Percentiles rank a stretch among this genome's conserved stretches.
Conservation (phyloP, 2,329 filamentous ascomycete species). For the Atkinsonella texensis region DNA sequence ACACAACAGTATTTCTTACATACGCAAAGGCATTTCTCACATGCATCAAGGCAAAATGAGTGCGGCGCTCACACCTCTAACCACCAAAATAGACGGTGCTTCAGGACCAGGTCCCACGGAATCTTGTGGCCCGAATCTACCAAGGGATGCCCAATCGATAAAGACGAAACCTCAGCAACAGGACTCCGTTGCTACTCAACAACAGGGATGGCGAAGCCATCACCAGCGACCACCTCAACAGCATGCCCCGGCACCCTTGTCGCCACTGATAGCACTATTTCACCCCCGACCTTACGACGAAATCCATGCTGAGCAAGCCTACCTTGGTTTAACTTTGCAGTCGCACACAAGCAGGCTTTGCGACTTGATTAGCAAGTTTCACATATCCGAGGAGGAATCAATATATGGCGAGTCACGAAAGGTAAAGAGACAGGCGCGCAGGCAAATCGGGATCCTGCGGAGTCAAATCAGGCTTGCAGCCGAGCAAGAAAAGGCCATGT, state of each 20-base stretch:
- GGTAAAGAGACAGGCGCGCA: conserved; percentile 23
- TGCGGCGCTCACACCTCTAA: conserved; percentile 3
- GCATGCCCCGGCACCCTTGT: not conserved
- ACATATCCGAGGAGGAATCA: conserved; percentile 22
- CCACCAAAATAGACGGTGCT: not conserved
- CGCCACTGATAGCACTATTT: conserved; percentile 13
- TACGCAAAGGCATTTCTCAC: too few species aligned
- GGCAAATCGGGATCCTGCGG: conserved; percentile 29
- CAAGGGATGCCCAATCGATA: not conserved
- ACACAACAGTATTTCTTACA: not conserved
- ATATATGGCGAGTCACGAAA: conserved; percentile 13
- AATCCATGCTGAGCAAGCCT: conserved; percentile 33
- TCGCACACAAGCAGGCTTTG: conserved; percentile 25
- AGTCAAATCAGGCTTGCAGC: conserved; percentile 31
- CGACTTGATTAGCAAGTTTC: conserved; percentile 27
- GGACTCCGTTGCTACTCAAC: not conserved
- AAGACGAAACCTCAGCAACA: not conserved
- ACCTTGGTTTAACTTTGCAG: conserved; percentile 31
- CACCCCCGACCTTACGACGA: conserved; percentile 28
- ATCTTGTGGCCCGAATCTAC: not conserved
- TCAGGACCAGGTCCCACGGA: not conserved
- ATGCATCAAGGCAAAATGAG: conserved; percentile 1
- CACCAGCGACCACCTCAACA: not conserved
- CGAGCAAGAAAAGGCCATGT: conserved; percentile 33
- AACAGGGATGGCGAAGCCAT: not conserved